Evolutionary conservation across 306 rosid genomes (phyloP), one percentile per base, ranked within the genome.

Genomic region (Acmispon strigosus): DNA sequence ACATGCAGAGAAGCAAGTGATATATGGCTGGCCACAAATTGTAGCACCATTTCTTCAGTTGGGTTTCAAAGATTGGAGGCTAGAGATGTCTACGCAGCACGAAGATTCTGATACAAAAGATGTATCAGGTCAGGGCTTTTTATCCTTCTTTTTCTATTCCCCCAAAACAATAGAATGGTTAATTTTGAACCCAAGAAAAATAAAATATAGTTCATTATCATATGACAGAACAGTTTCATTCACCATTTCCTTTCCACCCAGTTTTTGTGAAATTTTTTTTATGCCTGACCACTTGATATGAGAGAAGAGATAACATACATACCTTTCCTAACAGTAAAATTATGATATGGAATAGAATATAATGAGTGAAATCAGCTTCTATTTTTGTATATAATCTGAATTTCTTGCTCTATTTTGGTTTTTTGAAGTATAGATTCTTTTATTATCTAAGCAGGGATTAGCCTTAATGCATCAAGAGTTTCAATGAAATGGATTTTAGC

Each of bases 1-100:
- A 41, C 53, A 32, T 82, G 76, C 82, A 76, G 84, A 74, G 72
- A 29, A 72, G 52, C 36, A 71, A 75, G 36, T 73, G 44, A 50
- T 36, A 53, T 27, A 84, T 83, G 95, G 78, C 10, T 69, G 70
- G 76, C 71, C 60, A 72, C 53, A 64, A 62, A 80, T 80, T 62
- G 63, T 84, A 80, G 84, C 70, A 37, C 29, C 13, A 52, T 74
- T 77, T 84, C 58, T 60, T 45, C 52, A 37, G 74, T 76, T 78
- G 68, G 75, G 75, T 60, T 76, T 75, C 77, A 75, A 71, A 60
- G 47, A 70, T 78, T 77, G 74, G 79, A 71, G 48, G 86, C 76
- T 81, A 81, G 78, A 83, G 59, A 84, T 83, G 87, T 83, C 93
- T 61, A 12, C 76, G 53, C 81, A 58, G 27, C 78, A 50, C 34